These are phyloP conservation scores for Fistulifera solaris DNA, from an alignment of 108 stramenopile species.

Conservation along the genomic window DNA sequence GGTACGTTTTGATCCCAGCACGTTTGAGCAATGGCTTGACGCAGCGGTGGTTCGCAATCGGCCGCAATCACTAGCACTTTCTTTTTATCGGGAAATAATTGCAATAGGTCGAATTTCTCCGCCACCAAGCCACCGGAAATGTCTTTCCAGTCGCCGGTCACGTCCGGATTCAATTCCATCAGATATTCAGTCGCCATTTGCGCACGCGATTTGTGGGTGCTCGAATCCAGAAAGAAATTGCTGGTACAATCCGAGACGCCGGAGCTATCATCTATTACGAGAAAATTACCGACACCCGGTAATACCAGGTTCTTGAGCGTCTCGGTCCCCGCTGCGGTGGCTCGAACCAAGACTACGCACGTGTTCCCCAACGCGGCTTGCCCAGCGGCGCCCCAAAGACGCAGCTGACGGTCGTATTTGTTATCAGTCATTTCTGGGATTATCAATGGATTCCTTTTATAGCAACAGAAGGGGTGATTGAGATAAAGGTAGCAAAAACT, in stretches of 20 bases:
- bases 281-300: slow-evolving; percentile 92
- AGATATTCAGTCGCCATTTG: slow-evolving; percentile 31
- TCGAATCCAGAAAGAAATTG: slow-evolving; percentile 66
- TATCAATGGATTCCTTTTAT: too few species aligned
- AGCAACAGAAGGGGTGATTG: too few species aligned
- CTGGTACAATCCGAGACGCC: slow-evolving; percentile 27
- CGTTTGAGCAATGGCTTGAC: slow-evolving; percentile 42
- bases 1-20: slow-evolving; percentile 48
- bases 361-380: slow-evolving; percentile 69
- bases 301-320: slow-evolving; percentile 97
- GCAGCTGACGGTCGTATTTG: slow-evolving; percentile 99
- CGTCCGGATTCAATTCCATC: slow-evolving; percentile 80
- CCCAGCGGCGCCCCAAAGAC: slow-evolving; percentile 96
- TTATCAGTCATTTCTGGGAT: slow-evolving; percentile 42
- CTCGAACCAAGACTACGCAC: slow-evolving; percentile 57
- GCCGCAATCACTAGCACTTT: slow-evolving; percentile 77
- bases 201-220: slow-evolving; percentile 23
- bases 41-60: slow-evolving; percentile 61
- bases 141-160: slow-evolving; percentile 34
- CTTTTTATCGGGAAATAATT: slow-evolving; percentile 2
- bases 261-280: slow-evolving; percentile 76
- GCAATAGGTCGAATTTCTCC: background rate
- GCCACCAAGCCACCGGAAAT: slow-evolving; percentile 8
- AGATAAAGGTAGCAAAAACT: too few species aligned
- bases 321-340: slow-evolving; percentile 91